Evolutionary conservation across 1,139 yeast genomes (phyloP).

Genomic region (Hansenula lynferdii): DNA sequence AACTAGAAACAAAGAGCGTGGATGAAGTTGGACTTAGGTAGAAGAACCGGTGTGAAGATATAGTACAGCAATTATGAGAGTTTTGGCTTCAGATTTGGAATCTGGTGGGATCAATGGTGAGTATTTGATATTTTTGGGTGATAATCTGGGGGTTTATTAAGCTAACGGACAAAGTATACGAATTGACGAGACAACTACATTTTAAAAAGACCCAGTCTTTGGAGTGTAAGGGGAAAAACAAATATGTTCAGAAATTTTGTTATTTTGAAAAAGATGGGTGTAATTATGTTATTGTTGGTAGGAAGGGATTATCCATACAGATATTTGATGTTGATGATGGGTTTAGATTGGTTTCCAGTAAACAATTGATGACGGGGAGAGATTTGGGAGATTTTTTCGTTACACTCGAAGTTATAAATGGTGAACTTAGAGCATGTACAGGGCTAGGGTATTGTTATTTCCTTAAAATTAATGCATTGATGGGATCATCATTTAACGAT

Average conservation of each 20-base stretch:
- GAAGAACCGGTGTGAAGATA: background rate
- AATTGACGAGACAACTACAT: background rate
- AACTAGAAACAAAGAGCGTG: too few relatives aligned
- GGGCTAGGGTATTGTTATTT: slow-evolving; percentile 21
- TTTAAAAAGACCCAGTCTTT: background rate
- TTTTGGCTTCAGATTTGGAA: background rate
- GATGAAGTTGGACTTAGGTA: background rate
- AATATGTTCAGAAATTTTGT: slow-evolving; percentile 23
- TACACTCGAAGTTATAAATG: slow-evolving; percentile 9
- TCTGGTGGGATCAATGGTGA: slow-evolving; percentile 2
- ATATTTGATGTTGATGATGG: background rate
- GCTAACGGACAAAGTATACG: slow-evolving; percentile 1
- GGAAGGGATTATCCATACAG: slow-evolving; percentile 1
- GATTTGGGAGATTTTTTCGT: slow-evolving; percentile 17
- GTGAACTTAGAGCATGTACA: slow-evolving; percentile 16
- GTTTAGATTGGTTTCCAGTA: background rate
- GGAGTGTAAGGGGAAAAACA: background rate
- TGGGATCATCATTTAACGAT: slow-evolving; percentile 13
- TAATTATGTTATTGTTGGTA: background rate
- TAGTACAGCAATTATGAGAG: background rate
- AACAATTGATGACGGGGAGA: slow-evolving; percentile 12
- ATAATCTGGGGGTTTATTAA: background rate
- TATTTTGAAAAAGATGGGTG: slow-evolving; percentile 10
- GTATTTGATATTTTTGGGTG: too few relatives aligned
- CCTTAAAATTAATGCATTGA: slow-evolving; percentile 10